Evolutionary conservation across 2,329 filamentous ascomycete genomes (phyloP).

Genomic region (Karstenula rhodostoma): DNA sequence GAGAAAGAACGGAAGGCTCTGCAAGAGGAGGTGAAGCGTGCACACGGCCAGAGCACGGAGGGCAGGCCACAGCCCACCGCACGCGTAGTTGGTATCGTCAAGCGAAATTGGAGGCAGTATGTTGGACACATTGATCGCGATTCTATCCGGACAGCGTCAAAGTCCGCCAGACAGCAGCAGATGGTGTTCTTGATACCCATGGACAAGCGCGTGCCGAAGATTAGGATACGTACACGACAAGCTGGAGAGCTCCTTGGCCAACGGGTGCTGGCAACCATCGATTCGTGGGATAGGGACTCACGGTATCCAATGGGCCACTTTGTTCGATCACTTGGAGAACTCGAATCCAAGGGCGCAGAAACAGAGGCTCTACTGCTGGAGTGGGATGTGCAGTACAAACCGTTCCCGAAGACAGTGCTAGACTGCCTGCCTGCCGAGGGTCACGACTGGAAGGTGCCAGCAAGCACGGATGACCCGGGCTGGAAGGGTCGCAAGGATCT

Average conservation of each 20-base stretch:
- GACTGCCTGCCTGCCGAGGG: conserved; percentile 92
- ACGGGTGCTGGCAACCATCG: conserved; percentile 90
- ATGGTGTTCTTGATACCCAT: conserved; percentile 95
- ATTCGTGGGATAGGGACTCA: conserved; percentile 93
- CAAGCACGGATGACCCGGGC: conserved; percentile 78
- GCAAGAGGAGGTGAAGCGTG: conserved; percentile 89
- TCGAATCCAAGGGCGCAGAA: conserved; percentile 97
- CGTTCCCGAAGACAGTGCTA: conserved; percentile 93
- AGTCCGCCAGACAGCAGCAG: conserved; percentile 84
- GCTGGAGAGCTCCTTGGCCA: conserved; percentile 89
- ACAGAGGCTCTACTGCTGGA: conserved; percentile 94
- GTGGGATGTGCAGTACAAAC: conserved; percentile 96
- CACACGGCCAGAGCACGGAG: conserved; percentile 78
- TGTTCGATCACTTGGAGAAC: conserved; percentile 87
- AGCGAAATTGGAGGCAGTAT: conserved; percentile 97
- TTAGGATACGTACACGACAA: conserved; percentile 89
- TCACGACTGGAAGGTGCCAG: conserved; percentile 91
- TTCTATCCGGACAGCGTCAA: conserved; percentile 76
- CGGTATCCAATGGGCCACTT: conserved; percentile 94
- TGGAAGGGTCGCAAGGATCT: conserved; percentile 89
- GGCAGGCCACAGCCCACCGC: conserved; percentile 88
- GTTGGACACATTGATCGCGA: conserved; percentile 93
- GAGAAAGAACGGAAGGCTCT: conserved; percentile 86
- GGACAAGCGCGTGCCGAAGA: conserved; percentile 98
- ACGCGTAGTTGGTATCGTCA: conserved; percentile 88